Base-by-base conservation (phyloP, 2,329 filamentous ascomycete genomes). In the Xenoacremonium recifei region DNA sequence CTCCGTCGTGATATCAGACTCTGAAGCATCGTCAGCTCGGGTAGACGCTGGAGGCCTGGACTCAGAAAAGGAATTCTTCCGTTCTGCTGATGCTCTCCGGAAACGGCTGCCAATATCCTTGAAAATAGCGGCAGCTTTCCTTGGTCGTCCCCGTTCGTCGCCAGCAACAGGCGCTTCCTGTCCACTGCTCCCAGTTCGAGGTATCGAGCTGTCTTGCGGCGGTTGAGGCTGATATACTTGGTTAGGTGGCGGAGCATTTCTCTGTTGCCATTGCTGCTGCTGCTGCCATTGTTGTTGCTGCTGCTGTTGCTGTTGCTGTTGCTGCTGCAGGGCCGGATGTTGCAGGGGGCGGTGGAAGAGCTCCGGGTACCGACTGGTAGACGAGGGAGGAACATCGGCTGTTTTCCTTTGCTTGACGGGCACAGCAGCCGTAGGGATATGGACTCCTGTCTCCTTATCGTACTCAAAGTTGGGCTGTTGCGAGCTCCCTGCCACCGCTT, bases 71-170 rank as follows among this genome's bases (percentile, higher is more conserved):
- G 62, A 59, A 25, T 51, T 50, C 16, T 54, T 61, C 17, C 62
- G 61, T 16, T 69, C 63, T 6, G 64, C 61, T 2, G 58, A 61
- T 6, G 55, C 56, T 5, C 64, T 61, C 13, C 59, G 57, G 32
- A 76, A 62, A 40, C 69, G 68, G 39, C 67, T 69, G 3, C 74
- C 70, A 38, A 77, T 63, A 13, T 76, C 73, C 48, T 75, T 78
- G 48, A 80, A 73, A n/a, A 79, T 58, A 16, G 62, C 69, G 10
- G 68, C 73, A 42, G 65, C 68, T 20, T 63, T 66, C 41, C 61
- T 66, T 12, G 47, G 53, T 7, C 62, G 62, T 13, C 60, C 63
- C 16, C 65, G 64, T 3, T 70, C 66, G 12, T 69, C 63, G 2
- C 41, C 34, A 3, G 15, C 23, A 17, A 17, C 17, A 34, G 35